Base-by-base conservation (phyloP, 176 grass and related monocot genomes). In the Dendrocalamus sinicus region DNA sequence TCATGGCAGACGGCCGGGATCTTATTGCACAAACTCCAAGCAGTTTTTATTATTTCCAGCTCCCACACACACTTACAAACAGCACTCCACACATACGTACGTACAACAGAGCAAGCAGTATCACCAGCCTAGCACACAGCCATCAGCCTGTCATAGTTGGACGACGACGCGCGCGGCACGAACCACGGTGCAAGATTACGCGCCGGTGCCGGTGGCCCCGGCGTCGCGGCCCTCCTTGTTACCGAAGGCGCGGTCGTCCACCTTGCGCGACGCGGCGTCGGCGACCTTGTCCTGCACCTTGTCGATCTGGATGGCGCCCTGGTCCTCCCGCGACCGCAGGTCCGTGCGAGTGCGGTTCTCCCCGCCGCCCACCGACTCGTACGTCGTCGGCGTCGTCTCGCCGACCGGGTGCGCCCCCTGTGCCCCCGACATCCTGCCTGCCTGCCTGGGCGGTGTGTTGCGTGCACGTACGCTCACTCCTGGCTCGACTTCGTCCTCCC, bases 261-360 rank as follows among this genome's bases (percentile, higher is more conserved):
- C 69, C 17, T 67, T 59, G 11, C 86, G 80, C 9, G 62, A 61
- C 22, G 70, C 91, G 52, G 84, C 73, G 6, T 90, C 91, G n/a
- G 88, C 72, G 2, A 93, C 91, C 81, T 90, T 93, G 70, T 91
- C 91, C 85, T 89, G 89, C 78, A 80, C 72, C 81, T 93, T 93
- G 30, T 89, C 84, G 53, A 93, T 87, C 93, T 93, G 83, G 43
- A 95, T 87, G 77, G 68, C 61, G 72, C 93, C 91, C 67, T 93
- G 80, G 80, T 96, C 81, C 81, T 93, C 84, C 64, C 79, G 70
- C 26, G 84, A 90, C 47, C 89, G 77, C 46, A 86, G 73, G 64
- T 91, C 91, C 50, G 70, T 78, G 67, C 82, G 81, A 23, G 84
- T 91, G 69, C 67, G 78, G 91, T 93, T 93, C 84, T 80, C 77